phyloP scores from a whole-genome alignment of 73 alveolate genomes.

The Effrenium voratum region DNA sequence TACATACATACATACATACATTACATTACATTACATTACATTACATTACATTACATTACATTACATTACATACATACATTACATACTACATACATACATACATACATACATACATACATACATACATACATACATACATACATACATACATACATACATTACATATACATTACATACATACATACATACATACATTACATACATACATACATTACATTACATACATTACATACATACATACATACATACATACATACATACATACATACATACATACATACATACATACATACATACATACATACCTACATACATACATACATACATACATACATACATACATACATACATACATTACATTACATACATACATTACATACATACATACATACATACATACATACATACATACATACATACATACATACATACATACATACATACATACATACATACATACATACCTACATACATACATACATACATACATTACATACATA shows the following conservation, averaged over 20 bases:
- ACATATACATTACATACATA: not conserved
- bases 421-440: not conserved
- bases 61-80: not conserved
- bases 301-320: not conserved
- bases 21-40: not conserved
- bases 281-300: not conserved
- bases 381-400: no score
- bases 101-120: not conserved
- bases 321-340: not conserved
- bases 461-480: not conserved
- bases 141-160: not conserved
- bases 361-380: not conserved
- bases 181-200: not conserved
- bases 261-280: not conserved
- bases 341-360: not conserved
- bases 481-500: not conserved
- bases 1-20: not conserved
- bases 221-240: not conserved
- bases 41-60: not conserved
- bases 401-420: not conserved
- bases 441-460: not conserved
- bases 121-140: slow-evolving; percentile 26
- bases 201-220: not conserved
- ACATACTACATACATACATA: not conserved
- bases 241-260: not conserved